These are phyloP conservation scores for Ophiostoma sp. DNA, from an alignment of 2,329 filamentous ascomycete genomes.

Conservation along the genomic window DNA sequence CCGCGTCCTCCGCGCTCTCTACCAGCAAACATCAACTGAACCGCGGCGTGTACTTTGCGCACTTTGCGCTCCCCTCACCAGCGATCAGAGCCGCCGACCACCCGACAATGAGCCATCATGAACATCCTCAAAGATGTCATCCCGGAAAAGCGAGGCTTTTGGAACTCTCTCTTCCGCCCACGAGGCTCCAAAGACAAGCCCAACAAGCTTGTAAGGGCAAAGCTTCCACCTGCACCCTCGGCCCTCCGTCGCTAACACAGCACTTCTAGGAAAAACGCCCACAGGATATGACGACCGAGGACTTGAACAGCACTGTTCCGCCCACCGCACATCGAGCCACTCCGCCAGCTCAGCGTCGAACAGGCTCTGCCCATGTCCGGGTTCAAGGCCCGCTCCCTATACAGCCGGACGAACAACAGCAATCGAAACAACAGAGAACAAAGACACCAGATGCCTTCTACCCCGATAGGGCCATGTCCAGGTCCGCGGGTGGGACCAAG, in stretches of 20 bases:
- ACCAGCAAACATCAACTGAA: conserved; percentile 1
- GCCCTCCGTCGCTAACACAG: conserved; percentile 13
- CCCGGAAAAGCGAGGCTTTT: conserved; percentile 44
- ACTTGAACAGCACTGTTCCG: background rate
- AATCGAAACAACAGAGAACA: conserved; percentile 1
- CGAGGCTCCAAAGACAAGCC: conserved; percentile 38
- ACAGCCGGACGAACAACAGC: conserved; percentile 5
- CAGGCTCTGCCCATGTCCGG: conserved; percentile 8
- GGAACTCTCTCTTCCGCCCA: conserved; percentile 44
- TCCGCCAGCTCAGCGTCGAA: background rate
- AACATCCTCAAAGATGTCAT: conserved; percentile 36
- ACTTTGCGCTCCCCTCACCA: background rate
- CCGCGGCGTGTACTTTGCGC: background rate
- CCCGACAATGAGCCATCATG: conserved; percentile 24
- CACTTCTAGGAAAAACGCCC: conserved; percentile 33
- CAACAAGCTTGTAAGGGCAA: conserved; percentile 35
- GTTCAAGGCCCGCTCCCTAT: conserved; percentile 13
- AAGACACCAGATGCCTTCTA: background rate
- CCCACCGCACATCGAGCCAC: background rate
- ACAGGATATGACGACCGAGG: conserved; percentile 29
- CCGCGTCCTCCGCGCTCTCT: background rate
- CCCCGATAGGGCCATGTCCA: conserved; percentile 16
- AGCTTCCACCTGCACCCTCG: background rate
- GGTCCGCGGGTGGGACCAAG: conserved; percentile 5
- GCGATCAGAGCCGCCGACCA: background rate